phyloP scores from a whole-genome alignment of 148 eudicot species.

The Rheum nobile region DNA sequence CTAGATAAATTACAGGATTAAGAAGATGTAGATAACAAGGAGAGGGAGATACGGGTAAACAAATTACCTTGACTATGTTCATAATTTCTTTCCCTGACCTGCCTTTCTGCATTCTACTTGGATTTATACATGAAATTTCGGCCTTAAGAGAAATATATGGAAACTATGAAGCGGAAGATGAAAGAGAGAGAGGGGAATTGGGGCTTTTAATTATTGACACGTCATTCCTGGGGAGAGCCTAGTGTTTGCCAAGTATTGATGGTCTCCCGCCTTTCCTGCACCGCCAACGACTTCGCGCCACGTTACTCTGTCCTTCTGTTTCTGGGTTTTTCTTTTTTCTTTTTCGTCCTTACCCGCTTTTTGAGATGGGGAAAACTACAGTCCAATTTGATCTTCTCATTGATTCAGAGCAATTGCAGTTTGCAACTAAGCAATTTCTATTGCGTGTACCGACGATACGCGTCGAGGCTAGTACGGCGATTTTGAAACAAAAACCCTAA shows the following conservation, averaged over 20 bases:
- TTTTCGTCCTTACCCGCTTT: background rate
- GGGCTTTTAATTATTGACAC: background rate
- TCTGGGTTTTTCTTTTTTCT: background rate
- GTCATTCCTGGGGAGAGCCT: background rate
- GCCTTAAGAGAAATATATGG: background rate
- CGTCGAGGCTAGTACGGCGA: no score
- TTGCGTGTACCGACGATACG: no score
- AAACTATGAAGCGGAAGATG: background rate
- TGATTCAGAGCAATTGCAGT: background rate
- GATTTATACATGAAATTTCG: background rate
- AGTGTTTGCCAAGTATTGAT: background rate
- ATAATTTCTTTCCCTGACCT: slow-evolving; percentile 1
- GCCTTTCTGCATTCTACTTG: background rate
- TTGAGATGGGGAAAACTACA: background rate
- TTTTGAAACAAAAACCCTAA: background rate
- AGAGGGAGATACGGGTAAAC: background rate
- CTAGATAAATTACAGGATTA: no score
- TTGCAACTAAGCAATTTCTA: no score
- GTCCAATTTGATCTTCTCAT: background rate
- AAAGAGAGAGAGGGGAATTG: background rate
- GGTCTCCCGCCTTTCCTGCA: background rate
- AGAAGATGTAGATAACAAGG: no score
- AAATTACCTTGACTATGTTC: background rate
- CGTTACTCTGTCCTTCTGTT: background rate
- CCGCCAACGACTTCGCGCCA: background rate